phyloP scores from a whole-genome alignment of 306 rosid species.

The Rosa lucieae region DNA sequence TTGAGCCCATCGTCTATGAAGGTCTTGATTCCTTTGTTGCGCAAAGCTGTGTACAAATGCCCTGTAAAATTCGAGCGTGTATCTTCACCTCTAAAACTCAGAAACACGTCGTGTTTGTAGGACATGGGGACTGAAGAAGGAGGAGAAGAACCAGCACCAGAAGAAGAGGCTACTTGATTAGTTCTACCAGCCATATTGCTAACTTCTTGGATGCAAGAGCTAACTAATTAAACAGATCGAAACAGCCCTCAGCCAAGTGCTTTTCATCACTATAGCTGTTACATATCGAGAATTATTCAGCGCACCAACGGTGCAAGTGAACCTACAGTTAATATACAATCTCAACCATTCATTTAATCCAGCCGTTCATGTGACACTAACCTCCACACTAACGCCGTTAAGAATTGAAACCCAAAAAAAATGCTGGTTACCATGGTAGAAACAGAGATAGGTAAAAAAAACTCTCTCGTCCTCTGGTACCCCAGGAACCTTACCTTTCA shows the following conservation, averaged over 20 bases:
- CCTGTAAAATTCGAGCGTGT: not conserved
- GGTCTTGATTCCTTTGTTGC: slow-evolving; percentile 1
- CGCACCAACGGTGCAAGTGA: too few species aligned
- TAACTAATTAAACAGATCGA: not conserved
- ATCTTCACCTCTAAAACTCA: not conserved
- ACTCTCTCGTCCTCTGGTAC: too few species aligned
- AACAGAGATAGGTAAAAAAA: too few species aligned
- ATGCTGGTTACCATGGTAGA: too few species aligned
- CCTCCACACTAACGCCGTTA: too few species aligned
- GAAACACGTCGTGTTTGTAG: not conserved
- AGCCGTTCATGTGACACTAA: too few species aligned
- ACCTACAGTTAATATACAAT: too few species aligned
- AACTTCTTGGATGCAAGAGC: not conserved
- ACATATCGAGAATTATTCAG: too few species aligned
- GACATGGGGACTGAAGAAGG: not conserved
- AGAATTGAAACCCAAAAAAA: too few species aligned
- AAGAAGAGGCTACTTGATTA: not conserved
- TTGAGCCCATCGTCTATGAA: not conserved
- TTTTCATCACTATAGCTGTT: not conserved
- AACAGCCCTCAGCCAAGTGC: not conserved
- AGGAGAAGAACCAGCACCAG: not conserved
- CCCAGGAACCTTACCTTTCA: too few species aligned
- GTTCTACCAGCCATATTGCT: not conserved
- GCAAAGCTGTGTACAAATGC: not conserved
- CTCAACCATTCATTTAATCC: too few species aligned